Conservation (phyloP, 1,284 basidiomycete species). For the Leccinum cinnamomeum region DNA sequence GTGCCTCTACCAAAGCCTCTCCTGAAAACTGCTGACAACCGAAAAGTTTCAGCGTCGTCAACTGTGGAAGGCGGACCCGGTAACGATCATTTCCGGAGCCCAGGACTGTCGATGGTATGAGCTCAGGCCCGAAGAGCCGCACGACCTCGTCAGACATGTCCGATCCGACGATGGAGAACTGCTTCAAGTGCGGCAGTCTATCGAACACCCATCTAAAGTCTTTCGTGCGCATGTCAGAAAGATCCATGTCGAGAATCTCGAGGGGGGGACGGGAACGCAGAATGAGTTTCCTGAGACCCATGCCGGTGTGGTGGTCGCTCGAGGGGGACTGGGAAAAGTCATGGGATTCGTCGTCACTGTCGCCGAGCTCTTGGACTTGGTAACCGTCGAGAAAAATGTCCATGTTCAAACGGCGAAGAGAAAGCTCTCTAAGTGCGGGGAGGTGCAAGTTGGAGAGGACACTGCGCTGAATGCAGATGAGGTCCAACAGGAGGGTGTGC, state of each 20-base stretch:
- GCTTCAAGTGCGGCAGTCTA: slow-evolving; percentile 48
- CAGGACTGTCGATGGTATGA: slow-evolving; percentile 1
- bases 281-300: slow-evolving; percentile 69
- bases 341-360: slow-evolving; percentile 66
- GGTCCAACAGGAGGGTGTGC: slow-evolving; percentile 52
- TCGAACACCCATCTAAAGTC: slow-evolving; percentile 70
- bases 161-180: slow-evolving; percentile 70
- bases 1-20: slow-evolving; percentile 50
- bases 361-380: slow-evolving; percentile 51
- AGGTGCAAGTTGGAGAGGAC: slow-evolving; percentile 60
- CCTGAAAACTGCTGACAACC: slow-evolving; percentile 66
- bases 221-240: slow-evolving; percentile 76
- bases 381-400: slow-evolving; percentile 46
- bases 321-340: slow-evolving; percentile 74
- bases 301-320: slow-evolving; percentile 73
- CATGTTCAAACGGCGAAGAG: slow-evolving; percentile 64
- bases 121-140: slow-evolving; percentile 48
- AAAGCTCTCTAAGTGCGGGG: slow-evolving; percentile 57
- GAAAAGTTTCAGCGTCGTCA: slow-evolving; percentile 51
- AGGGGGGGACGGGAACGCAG: slow-evolving; percentile 58
- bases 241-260: slow-evolving; percentile 68
- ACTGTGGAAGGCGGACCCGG: slow-evolving; percentile 50
- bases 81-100: slow-evolving; percentile 12
- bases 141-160: slow-evolving; percentile 77
- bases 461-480: slow-evolving; percentile 60